Conservation (phyloP, 2,329 filamentous ascomycete species). For the Fusarium veterinarium region DNA sequence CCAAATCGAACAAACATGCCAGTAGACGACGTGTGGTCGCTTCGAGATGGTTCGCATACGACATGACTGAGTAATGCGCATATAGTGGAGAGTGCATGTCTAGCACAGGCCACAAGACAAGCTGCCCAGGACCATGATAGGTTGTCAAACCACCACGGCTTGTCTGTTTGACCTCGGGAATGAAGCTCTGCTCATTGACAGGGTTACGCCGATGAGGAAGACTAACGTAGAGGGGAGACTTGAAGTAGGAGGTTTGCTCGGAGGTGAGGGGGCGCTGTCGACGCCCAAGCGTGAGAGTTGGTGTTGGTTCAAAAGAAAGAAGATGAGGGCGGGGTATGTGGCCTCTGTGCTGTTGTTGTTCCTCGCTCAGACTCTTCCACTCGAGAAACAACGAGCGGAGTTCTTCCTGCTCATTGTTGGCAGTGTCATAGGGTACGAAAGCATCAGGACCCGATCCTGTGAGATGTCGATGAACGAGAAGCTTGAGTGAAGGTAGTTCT, state of each 20-base stretch:
- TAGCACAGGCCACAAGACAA: conserved; percentile 92
- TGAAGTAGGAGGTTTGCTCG: conserved; percentile 59
- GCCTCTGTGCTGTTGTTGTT: conserved; percentile 19
- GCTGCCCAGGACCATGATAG: conserved; percentile 93
- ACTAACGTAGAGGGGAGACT: conserved; percentile 52
- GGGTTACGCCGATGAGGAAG: conserved; percentile 41
- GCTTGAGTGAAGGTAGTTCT: conserved; percentile 29
- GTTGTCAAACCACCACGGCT: conserved; percentile 91
- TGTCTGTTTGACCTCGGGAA: conserved; percentile 74
- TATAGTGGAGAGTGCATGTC: conserved; percentile 74
- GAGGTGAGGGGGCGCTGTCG: conserved; percentile 70
- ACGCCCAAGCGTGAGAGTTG: conserved; percentile 90
- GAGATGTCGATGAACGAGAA: conserved; percentile 50
- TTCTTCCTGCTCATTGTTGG: conserved; percentile 49
- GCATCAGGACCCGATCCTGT: conserved; percentile 27
- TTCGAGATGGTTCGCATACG: conserved; percentile 84
- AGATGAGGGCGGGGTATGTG: conserved; percentile 73
- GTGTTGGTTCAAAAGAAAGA: conserved; percentile 83
- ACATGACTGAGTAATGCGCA: conserved; percentile 72
- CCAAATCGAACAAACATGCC: conserved; percentile 65
- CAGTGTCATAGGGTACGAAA: conserved; percentile 49
- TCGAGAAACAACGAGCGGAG: conserved; percentile 49
- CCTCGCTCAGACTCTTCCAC: conserved; percentile 48
- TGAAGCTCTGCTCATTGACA: conserved; percentile 47
- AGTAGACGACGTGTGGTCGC: conserved; percentile 77